Evolutionary conservation across 2,329 filamentous ascomycete species (phyloP).

Genomic region (Magnaporthales sp.): DNA sequence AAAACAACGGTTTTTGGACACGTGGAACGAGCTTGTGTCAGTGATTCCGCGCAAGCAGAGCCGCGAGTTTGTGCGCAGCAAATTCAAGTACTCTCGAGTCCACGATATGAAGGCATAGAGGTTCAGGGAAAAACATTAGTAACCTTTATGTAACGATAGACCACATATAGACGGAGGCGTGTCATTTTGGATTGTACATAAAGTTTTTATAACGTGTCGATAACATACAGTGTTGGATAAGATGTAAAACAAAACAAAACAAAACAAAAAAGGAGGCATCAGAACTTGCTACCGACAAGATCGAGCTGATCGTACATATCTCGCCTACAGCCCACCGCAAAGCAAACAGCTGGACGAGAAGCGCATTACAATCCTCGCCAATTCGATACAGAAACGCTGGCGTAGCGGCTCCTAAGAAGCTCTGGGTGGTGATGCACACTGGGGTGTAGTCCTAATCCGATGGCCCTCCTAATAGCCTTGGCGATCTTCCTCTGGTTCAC

Average conservation of each 20-base stretch:
- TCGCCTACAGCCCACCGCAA: background rate
- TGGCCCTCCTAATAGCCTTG: conserved; percentile 80
- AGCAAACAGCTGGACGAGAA: background rate
- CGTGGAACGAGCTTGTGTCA: conserved; percentile 59
- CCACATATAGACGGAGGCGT: background rate
- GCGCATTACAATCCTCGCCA: background rate
- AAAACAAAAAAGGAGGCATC: background rate
- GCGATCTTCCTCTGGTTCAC: conserved; percentile 90
- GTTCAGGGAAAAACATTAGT: conserved; percentile 15
- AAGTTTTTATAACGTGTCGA: conserved; percentile 9
- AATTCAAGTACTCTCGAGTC: conserved; percentile 39
- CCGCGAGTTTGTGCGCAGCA: conserved; percentile 28
- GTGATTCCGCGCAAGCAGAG: conserved; percentile 15
- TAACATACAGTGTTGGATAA: conserved; percentile 3
- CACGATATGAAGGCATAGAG: conserved; percentile 28
- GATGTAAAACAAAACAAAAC: conserved; percentile 2
- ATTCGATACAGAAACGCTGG: background rate
- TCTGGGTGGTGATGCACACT: conserved; percentile 86
- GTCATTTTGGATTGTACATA: background rate
- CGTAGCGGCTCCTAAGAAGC: conserved; percentile 39
- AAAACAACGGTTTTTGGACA: conserved; percentile 52
- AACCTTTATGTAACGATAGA: background rate
- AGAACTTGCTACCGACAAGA: background rate
- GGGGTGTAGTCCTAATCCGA: conserved; percentile 87
- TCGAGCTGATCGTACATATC: background rate